A percentile compares a stretch with the other conserved stretches of the same genome.
Evolutionary conservation across 768 basidiomycete species (phyloP).

Genomic region (Cystobasidium onofrii): DNA sequence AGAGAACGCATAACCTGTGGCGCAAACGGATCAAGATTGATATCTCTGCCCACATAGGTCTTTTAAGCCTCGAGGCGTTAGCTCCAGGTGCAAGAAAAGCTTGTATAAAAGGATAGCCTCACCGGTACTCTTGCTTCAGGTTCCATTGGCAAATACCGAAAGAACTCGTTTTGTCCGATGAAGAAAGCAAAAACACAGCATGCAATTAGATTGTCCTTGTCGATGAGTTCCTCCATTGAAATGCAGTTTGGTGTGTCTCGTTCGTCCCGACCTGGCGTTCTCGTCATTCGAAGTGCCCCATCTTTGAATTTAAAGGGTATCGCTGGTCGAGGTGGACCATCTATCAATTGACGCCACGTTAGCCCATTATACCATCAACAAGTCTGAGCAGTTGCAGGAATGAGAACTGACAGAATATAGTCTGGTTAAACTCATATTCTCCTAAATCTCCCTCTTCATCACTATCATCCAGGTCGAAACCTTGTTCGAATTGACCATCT

Average conservation of each 20-base stretch:
- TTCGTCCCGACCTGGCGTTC: not conserved
- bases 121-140: not conserved
- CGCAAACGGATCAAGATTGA: slow-evolving; percentile 2
- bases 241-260: slow-evolving; percentile 7
- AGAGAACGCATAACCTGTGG: not conserved
- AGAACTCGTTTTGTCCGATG: slow-evolving; percentile 15
- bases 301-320: slow-evolving; percentile 8
- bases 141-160: slow-evolving; percentile 1
- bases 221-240: slow-evolving; percentile 18
- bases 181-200: slow-evolving; percentile 11
- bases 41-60: slow-evolving; percentile 20
- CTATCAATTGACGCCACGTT: not conserved
- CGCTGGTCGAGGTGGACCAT: not conserved
- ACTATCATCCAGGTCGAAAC: not conserved
- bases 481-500: not conserved
- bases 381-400: not conserved
- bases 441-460: not conserved
- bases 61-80: not conserved
- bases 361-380: no score
- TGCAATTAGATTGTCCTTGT: slow-evolving; percentile 2
- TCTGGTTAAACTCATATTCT: not conserved
- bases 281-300: slow-evolving; percentile 18
- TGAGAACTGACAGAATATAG: not conserved
- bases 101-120: no score
- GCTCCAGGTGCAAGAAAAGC: not conserved